Conservation (phyloP, 805 yeast genomes). For the Yamadazyma olivae region DNA sequence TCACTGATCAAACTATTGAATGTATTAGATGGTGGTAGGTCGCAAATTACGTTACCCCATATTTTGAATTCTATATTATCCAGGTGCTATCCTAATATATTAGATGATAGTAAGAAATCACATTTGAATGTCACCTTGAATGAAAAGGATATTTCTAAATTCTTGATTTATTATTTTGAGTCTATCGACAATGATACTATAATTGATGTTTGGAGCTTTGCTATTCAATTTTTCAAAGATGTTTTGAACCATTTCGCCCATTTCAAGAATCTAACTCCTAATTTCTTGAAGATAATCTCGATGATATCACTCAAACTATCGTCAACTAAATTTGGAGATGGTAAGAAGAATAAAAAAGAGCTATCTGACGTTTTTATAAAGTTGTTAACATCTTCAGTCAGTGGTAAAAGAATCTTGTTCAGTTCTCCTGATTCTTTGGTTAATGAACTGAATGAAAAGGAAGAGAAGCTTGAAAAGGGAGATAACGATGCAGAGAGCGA, state of each 20-base stretch:
- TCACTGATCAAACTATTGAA: slow-evolving; percentile 58
- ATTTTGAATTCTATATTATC: slow-evolving; percentile 54
- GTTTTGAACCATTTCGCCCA: slow-evolving; percentile 43
- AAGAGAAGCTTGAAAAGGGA: slow-evolving; percentile 2
- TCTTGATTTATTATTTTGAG: slow-evolving; percentile 58
- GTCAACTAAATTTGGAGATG: slow-evolving; percentile 59
- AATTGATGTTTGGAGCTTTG: slow-evolving; percentile 71
- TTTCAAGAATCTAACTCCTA: slow-evolving; percentile 51
- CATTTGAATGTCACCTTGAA: slow-evolving; percentile 46
- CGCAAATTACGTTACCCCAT: slow-evolving; percentile 69
- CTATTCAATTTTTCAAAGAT: slow-evolving; percentile 59
- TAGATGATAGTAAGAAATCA: slow-evolving; percentile 37
- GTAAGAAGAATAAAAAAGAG: slow-evolving; percentile 58
- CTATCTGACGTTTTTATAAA: slow-evolving; percentile 37
- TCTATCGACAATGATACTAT: slow-evolving; percentile 73
- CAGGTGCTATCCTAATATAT: slow-evolving; percentile 36
- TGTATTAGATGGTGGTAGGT: slow-evolving; percentile 79
- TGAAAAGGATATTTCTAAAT: slow-evolving; percentile 44
- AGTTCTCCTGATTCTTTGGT: slow-evolving; percentile 4
- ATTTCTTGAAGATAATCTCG: slow-evolving; percentile 50
- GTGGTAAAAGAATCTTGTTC: slow-evolving; percentile 11
- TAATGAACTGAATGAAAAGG: background rate
- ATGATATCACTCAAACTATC: slow-evolving; percentile 54
- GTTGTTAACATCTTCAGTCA: slow-evolving; percentile 18
- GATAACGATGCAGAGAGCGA: slow-evolving; percentile 9